Percentiles rank a stretch among this genome's conserved stretches.
Conservation (phyloP, 768 basidiomycete genomes). For the Royoungia palumana region DNA sequence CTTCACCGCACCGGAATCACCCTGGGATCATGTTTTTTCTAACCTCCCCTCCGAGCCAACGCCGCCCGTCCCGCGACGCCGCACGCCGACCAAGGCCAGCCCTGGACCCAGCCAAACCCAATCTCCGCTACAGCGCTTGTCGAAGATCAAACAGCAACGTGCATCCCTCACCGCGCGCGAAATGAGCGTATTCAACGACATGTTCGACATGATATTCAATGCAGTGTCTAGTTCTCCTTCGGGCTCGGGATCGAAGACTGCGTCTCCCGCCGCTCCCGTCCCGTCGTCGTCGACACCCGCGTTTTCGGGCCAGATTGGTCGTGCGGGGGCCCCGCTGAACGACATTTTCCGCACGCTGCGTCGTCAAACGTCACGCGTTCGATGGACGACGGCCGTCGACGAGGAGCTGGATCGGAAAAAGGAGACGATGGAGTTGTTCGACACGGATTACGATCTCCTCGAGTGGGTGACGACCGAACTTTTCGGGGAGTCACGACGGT, state of each 20-base stretch:
- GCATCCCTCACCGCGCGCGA: constrained; percentile 71
- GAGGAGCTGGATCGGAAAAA: constrained; percentile 64
- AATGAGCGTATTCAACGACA: constrained; percentile 61
- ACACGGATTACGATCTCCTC: constrained; percentile 66
- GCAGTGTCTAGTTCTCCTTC: constrained; percentile 37
- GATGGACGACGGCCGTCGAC: constrained; percentile 50
- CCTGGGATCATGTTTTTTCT: constrained; percentile 56
- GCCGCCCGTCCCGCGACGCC: constrained; percentile 11
- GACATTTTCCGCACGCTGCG: constrained; percentile 58
- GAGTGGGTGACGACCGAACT: constrained; percentile 70
- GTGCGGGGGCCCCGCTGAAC: constrained; percentile 25
- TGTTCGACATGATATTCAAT: constrained; percentile 71
- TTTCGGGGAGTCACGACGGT: constrained; percentile 55
- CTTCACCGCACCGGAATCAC: constrained; percentile 34
- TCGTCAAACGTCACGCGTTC: constrained; percentile 45
- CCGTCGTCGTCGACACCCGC: background rate
- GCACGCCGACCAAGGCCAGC: constrained; percentile 5
- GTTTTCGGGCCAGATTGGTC: constrained; percentile 10
- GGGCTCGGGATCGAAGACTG: constrained; percentile 1
- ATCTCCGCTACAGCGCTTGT: constrained; percentile 11
- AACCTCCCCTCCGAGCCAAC: constrained; percentile 37
- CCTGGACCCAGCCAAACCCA: background rate
- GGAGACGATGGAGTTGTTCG: constrained; percentile 69
- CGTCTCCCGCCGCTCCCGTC: background rate
- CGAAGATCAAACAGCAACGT: constrained; percentile 29